Conservation (phyloP, 2,329 filamentous ascomycete species). For the Claviceps pazoutovae region DNA sequence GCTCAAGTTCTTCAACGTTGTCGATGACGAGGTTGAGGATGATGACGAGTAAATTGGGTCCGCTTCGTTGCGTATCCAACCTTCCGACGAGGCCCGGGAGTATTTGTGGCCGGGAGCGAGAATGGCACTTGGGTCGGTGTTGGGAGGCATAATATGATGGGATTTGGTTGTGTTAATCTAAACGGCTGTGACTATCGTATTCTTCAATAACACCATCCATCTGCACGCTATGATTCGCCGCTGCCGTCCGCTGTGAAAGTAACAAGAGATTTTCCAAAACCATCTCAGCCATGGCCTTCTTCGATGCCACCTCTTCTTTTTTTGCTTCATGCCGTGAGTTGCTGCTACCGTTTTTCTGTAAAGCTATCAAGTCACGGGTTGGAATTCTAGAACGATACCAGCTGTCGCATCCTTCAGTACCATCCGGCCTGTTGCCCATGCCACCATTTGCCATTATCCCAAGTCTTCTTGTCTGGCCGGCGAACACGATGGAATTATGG, state of each 20-base stretch:
- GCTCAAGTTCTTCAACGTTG: slow-evolving; percentile 99
- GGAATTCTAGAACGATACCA: too few relatives aligned
- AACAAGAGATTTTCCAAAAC: too few relatives aligned
- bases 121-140: not conserved
- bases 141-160: not conserved
- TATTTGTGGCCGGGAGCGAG: not conserved
- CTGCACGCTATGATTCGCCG: slow-evolving; percentile 4
- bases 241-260: too few relatives aligned
- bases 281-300: too few relatives aligned
- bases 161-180: not conserved
- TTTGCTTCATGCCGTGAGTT: too few relatives aligned
- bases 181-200: too few relatives aligned
- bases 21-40: slow-evolving; percentile 94
- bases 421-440: not conserved
- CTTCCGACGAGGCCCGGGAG: slow-evolving; percentile 4
- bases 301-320: too few relatives aligned
- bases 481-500: too few relatives aligned
- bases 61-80: slow-evolving; percentile 3
- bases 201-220: slow-evolving; percentile 16
- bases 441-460: not conserved
- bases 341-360: too few relatives aligned
- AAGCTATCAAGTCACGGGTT: too few relatives aligned
- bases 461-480: not conserved
- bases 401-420: not conserved
- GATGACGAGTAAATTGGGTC: slow-evolving; percentile 76